phyloP scores from a whole-genome alignment of 1,139 yeast genomes.

The Yamadazyma diospyri region DNA sequence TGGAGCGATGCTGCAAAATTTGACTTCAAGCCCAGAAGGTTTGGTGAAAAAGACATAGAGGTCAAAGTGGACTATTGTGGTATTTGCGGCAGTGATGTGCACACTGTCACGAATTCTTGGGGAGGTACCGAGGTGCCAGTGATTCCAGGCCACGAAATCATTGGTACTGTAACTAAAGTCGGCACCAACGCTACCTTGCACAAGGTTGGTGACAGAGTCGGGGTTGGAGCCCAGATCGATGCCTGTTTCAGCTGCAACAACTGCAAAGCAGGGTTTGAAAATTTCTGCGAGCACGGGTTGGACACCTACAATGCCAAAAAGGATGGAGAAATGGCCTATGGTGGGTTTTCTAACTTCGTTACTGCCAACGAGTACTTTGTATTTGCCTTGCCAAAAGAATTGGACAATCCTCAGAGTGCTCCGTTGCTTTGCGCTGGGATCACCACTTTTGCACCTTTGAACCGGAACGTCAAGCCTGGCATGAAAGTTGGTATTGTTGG shows the following conservation, averaged over 20 bases:
- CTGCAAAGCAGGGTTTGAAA: slow-evolving; percentile 44
- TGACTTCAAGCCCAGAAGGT: slow-evolving; percentile 37
- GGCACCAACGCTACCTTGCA: slow-evolving; percentile 43
- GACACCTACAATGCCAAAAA: slow-evolving; percentile 41
- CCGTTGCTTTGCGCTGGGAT: slow-evolving; percentile 66
- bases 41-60: slow-evolving; percentile 41
- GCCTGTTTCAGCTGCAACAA: slow-evolving; percentile 45
- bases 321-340: slow-evolving; percentile 39
- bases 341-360: slow-evolving; percentile 56
- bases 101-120: slow-evolving; percentile 45
- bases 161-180: slow-evolving; percentile 47
- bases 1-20: slow-evolving; percentile 45
- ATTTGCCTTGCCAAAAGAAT: slow-evolving; percentile 50
- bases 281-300: slow-evolving; percentile 41
- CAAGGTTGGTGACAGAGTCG: slow-evolving; percentile 56
- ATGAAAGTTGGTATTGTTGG: slow-evolving; percentile 41
- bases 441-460: slow-evolving; percentile 57
- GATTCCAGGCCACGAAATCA: slow-evolving; percentile 45
- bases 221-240: slow-evolving; percentile 52
- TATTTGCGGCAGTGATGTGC: slow-evolving; percentile 54
- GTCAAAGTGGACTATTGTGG: slow-evolving; percentile 48
- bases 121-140: slow-evolving; percentile 19
- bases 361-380: slow-evolving; percentile 50
- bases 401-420: slow-evolving; percentile 48
- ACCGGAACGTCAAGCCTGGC: slow-evolving; percentile 26